Evolutionary conservation across 202 grass and related monocot genomes (phyloP), one percentile per base, ranked within the genome.

Genomic region (Setaria viridis): DNA sequence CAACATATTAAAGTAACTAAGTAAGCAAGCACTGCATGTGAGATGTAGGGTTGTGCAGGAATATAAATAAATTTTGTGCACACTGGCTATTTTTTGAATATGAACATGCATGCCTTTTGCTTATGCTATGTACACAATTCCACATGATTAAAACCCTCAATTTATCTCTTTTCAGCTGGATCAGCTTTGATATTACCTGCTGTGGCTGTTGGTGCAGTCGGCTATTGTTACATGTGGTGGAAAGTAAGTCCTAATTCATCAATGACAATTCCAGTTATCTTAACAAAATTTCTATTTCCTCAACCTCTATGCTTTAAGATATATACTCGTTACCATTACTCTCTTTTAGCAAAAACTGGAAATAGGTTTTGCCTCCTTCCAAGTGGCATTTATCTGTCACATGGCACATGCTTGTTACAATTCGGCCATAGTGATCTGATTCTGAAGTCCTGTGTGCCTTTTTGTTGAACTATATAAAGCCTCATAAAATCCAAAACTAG

Each of bases 181-280:
- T 70, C 88, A 51, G 82, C 83, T 43, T 87, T 95, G 83, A 42
- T 94, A 47, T 75, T 78, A 71, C 91, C 95, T 79, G 93, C 88
- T 90, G 95, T 89, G 56, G 89, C 91, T 72, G 76, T 90, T 49
- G 89, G 93, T 13, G 91, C 75, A 41, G 51, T 91, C 42, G 83
- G 91, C 72, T 98, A 95, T 77, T 91, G 84, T 78, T 90, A 93
- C 88, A 90, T 98, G 95, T 89, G 95, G 88, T 98, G 93, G 95
- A 95, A 95, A 82, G 93, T 97, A 88, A 69, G 89, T 84, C 11
- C 54, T 64, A 63, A 42, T 30, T 56, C 30, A 82, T 79, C 55
- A 33, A 11, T 76, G n/a, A 33, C 58, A 50, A 29, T 65, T 11
- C 46, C n/a, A 17, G 63, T 37, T 34, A 8, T 51, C 60, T 19